Conservation (phyloP, 176 grass and related monocot genomes). For the Bolboschoenus planiculmis region DNA sequence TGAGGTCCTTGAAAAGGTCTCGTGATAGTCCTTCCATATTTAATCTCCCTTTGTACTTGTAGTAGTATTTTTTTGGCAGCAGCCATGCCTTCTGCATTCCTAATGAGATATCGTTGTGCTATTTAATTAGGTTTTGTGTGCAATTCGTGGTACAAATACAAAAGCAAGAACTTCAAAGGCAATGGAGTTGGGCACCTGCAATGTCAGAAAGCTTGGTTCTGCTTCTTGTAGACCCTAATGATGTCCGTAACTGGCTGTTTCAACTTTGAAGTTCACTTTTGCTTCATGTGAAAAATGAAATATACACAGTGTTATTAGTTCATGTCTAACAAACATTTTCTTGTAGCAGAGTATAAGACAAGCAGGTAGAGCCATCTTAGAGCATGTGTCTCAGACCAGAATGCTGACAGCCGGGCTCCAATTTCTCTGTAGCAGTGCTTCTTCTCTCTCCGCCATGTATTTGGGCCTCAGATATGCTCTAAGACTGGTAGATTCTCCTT, state of each 20-base stretch:
- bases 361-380: constrained; percentile 75
- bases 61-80: constrained; percentile 17
- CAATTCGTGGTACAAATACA: constrained; percentile 81
- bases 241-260: constrained; percentile 39
- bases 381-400: constrained; percentile 65
- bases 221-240: constrained; percentile 68
- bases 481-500: constrained; percentile 50
- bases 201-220: constrained; percentile 96
- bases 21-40: constrained; percentile 20
- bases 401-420: constrained; percentile 87
- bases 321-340: background rate
- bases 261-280: background rate
- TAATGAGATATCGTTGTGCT: constrained; percentile 19
- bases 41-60: constrained; percentile 15
- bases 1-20: constrained; percentile 80
- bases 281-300: background rate
- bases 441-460: constrained; percentile 68
- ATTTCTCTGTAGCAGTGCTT: constrained; percentile 72
- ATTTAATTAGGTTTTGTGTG: constrained; percentile 50
- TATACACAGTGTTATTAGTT: background rate
- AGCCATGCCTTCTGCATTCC: constrained; percentile 16
- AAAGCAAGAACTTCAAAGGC: constrained; percentile 64
- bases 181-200: constrained; percentile 82
- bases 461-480: constrained; percentile 74
- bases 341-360: constrained; percentile 70